Conservation (phyloP, 2,329 filamentous ascomycete genomes). For the Arthrobotrys sphaeroides region DNA sequence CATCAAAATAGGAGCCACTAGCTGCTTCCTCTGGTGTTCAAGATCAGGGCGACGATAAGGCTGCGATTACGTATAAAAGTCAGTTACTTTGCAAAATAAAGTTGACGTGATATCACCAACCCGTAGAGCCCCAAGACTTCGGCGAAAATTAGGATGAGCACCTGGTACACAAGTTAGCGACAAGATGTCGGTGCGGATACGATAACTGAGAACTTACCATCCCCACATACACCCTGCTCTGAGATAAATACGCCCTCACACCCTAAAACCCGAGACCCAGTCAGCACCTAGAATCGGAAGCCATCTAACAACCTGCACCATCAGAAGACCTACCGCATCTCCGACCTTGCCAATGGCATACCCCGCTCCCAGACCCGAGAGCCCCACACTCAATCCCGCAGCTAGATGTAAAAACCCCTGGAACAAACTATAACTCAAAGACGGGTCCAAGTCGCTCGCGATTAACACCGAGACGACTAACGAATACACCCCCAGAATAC, state of each 20-base stretch:
- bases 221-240: slow-evolving; percentile 94
- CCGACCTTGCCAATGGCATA: slow-evolving; percentile 97
- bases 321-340: slow-evolving; percentile 74
- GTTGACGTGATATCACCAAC: slow-evolving; percentile 66
- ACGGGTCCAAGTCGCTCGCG: slow-evolving; percentile 80
- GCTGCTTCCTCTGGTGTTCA: slow-evolving; percentile 57
- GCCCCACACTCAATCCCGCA: slow-evolving; percentile 86
- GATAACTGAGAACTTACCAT: slow-evolving; percentile 83
- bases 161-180: slow-evolving; percentile 23
- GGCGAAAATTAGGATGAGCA: slow-evolving; percentile 76
- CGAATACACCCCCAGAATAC: slow-evolving; percentile 97
- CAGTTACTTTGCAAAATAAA: background rate
- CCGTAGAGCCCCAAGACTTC: slow-evolving; percentile 97
- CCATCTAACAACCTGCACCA: background rate
- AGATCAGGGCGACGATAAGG: slow-evolving; percentile 55
- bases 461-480: slow-evolving; percentile 97
- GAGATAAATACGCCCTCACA: slow-evolving; percentile 93
- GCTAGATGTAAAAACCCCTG: slow-evolving; percentile 92
- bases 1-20: slow-evolving; percentile 5
- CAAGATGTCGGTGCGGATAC: too few species aligned
- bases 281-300: background rate
- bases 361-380: slow-evolving; percentile 91
- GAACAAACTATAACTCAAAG: slow-evolving; percentile 80
- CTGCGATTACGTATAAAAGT: background rate
- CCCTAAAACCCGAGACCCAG: slow-evolving; percentile 62